phyloP scores from a whole-genome alignment of 1,284 basidiomycete species.

The Apiotrichum porosum region DNA sequence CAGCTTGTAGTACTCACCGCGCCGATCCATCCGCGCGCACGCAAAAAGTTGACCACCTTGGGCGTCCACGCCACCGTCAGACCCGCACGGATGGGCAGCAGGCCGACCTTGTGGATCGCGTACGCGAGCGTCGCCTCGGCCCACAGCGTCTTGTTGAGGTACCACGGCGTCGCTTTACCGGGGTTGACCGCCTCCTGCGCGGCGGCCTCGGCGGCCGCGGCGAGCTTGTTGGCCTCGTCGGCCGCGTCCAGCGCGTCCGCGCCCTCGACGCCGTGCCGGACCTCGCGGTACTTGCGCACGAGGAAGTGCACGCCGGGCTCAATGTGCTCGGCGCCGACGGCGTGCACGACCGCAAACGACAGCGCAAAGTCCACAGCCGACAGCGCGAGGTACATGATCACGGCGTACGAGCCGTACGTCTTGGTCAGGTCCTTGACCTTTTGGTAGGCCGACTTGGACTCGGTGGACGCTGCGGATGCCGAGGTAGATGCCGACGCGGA shows the following conservation, averaged over 20 bases:
- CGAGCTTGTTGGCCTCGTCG: slow-evolving; percentile 14
- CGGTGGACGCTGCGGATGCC: too few species aligned
- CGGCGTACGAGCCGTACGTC: slow-evolving; percentile 86
- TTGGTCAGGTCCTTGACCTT: slow-evolving; percentile 81
- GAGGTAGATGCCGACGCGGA: too few species aligned
- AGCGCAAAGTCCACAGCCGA: slow-evolving; percentile 71
- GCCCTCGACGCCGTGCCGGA: slow-evolving; percentile 32
- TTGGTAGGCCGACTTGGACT: slow-evolving; percentile 24
- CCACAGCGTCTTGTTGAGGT: slow-evolving; percentile 67
- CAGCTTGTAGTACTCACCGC: too few species aligned
- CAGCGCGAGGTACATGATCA: slow-evolving; percentile 75
- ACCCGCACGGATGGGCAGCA: slow-evolving; percentile 85
- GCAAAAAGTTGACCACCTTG: slow-evolving; percentile 71
- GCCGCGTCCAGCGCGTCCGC: slow-evolving; percentile 17
- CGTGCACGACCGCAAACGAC: slow-evolving; percentile 76
- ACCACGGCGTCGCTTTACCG: slow-evolving; percentile 21
- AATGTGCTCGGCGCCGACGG: slow-evolving; percentile 86
- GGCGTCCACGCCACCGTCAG: slow-evolving; percentile 85
- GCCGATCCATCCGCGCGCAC: slow-evolving; percentile 62
- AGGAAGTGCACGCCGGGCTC: slow-evolving; percentile 60
- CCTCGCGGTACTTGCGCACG: slow-evolving; percentile 49
- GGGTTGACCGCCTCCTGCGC: slow-evolving; percentile 51
- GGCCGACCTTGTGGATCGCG: slow-evolving; percentile 89
- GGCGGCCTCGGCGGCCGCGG: slow-evolving; percentile 51
- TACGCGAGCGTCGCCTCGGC: slow-evolving; percentile 91